Conservation (phyloP, 1,284 basidiomycete genomes). For the Rhodotorula sp. region DNA sequence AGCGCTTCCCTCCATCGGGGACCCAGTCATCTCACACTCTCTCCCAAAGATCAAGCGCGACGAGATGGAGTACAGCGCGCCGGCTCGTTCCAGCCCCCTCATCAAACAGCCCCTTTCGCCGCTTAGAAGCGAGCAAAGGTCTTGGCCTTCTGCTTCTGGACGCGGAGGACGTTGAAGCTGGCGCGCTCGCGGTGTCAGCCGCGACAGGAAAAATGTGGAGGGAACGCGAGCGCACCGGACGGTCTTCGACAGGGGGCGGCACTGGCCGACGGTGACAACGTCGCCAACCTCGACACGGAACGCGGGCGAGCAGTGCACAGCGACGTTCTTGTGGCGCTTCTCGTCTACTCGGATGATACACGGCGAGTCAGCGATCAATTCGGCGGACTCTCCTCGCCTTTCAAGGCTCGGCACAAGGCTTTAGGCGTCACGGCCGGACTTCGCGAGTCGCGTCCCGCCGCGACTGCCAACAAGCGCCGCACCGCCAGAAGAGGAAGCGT, state of each 20-base stretch:
- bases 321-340: slow-evolving; percentile 86
- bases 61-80: background rate
- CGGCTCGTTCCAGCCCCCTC: slow-evolving; percentile 69
- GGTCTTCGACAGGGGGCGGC: slow-evolving; percentile 98
- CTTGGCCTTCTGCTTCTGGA: slow-evolving; percentile 39
- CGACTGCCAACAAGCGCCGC: too few relatives aligned
- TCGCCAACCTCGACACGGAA: slow-evolving; percentile 87
- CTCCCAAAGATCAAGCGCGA: background rate
- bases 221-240: slow-evolving; percentile 65
- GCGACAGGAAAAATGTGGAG: background rate
- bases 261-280: slow-evolving; percentile 96
- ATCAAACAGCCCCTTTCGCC: slow-evolving; percentile 7
- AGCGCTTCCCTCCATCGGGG: too few relatives aligned
- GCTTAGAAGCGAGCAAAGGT: slow-evolving; percentile 84
- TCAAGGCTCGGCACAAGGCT: too few relatives aligned
- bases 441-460: background rate
- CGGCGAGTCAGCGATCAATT: background rate
- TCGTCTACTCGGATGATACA: background rate
- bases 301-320: slow-evolving; percentile 94
- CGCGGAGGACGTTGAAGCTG: slow-evolving; percentile 24
- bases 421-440: too few relatives aligned
- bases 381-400: background rate
- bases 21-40: too few relatives aligned
- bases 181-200: background rate
- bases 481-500: slow-evolving; percentile 48